Base-by-base conservation (phyloP, 805 yeast genomes). In the Candida morakotiae region DNA sequence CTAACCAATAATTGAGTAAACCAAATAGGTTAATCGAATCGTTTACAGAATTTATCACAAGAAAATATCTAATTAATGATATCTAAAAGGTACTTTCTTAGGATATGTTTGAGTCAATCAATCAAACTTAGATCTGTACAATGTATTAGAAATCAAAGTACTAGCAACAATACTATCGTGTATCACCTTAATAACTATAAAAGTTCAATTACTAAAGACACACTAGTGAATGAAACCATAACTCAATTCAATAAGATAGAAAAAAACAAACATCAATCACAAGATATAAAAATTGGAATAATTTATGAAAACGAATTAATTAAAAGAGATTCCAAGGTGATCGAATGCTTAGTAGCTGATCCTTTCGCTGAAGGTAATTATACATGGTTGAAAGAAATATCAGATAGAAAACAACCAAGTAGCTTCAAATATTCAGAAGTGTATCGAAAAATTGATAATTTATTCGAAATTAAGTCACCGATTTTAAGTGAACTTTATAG, bases 321-420 rank as follows among this genome's bases (percentile, higher is more conserved):
- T 3, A 34, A 37, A 28, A 20, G 28, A 7, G 34, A 46, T 2
- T 57, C 69, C n/a, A 62, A 51, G 35, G 24, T 67, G n/a, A 28
- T 67, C 5, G 69, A 65, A 26, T 40, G 58, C 2, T 42, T 67
- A 9, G 49, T 67, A 27, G 65, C 72, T 1, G 72, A 67, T 39
- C 73, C 73, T 5, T 51, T 67, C 34, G 55, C 72, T 10, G 49
- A 44, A 9, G 47, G 46, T 9, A 64, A 60, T 40, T 40, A 49
- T 16, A n/a, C 23, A 10, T 64, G 71, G 71, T 61, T 57, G 18
- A 33, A 49, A n/a, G 33, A 43, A 19, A 40, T 67, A 4, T 46
- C 29, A 6, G 30, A 35, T 3, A 50, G 73, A 31, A 20, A 47
- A 1, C 38, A 40, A 8, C 56, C 51, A 30, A 54, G 53, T 35